Conservation (phyloP, 805 yeast genomes). For the Maudiozyma turicensis region DNA sequence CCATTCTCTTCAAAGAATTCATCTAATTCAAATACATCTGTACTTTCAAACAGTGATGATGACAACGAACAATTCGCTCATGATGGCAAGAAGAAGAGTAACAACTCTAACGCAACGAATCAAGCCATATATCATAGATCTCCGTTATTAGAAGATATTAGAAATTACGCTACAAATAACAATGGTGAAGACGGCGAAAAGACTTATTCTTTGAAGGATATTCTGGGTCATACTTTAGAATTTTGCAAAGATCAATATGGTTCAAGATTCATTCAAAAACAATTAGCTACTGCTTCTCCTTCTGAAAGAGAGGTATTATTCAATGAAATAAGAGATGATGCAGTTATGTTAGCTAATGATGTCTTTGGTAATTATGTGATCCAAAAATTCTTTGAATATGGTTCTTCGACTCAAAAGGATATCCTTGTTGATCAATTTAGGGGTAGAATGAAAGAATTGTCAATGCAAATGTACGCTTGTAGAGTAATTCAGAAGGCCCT, state of each 20-base stretch:
- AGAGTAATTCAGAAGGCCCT: constrained; percentile 92
- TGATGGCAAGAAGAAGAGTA: constrained; percentile 7
- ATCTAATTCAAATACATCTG: constrained; percentile 11
- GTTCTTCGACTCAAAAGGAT: constrained; percentile 58
- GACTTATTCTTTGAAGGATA: constrained; percentile 51
- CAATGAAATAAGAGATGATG: constrained; percentile 67
- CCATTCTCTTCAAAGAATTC: constrained; percentile 8
- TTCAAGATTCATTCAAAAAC: constrained; percentile 90
- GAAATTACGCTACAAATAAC: constrained; percentile 24
- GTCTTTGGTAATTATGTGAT: constrained; percentile 97
- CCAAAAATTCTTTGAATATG: constrained; percentile 85
- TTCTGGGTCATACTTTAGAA: constrained; percentile 80
- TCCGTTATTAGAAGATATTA: constrained; percentile 76
- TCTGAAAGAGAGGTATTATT: constrained; percentile 74
- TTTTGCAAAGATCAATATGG: constrained; percentile 96
- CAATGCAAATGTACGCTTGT: constrained; percentile 96
- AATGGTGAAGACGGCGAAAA: constrained; percentile 39
- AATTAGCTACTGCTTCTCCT: constrained; percentile 51
- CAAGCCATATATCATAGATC: constrained; percentile 53
- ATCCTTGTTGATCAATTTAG: constrained; percentile 46
- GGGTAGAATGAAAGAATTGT: constrained; percentile 63
- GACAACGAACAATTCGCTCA: constrained; percentile 2
- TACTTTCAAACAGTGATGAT: constrained; percentile 5
- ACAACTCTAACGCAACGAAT: constrained; percentile 17
- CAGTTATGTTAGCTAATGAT: constrained; percentile 81